These are phyloP conservation scores for Penicillium paneum DNA, from an alignment of 2,329 filamentous ascomycete species.

Conservation along the genomic window DNA sequence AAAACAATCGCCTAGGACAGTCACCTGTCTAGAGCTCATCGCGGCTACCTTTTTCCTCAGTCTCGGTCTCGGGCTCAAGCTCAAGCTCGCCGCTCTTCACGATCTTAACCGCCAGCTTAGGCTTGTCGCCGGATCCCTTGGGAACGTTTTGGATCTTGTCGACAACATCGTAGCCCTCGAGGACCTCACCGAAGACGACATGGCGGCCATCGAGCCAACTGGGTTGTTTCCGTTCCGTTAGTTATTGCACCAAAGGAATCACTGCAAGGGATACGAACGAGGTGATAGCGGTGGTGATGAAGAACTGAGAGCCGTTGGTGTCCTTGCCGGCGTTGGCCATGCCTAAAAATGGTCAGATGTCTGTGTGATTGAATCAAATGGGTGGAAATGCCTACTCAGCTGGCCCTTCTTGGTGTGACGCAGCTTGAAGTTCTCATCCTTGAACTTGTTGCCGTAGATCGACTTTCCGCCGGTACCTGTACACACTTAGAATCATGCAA, in stretches of 20 bases:
- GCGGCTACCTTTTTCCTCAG: conserved; percentile 60
- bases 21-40: conserved; percentile 57
- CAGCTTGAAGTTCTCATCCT: conserved; percentile 69
- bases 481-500: conserved; percentile 9
- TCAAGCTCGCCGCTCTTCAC: conserved; percentile 64
- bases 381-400: conserved; percentile 44
- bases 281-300: conserved; percentile 62
- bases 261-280: conserved; percentile 32
- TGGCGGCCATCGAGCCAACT: conserved; percentile 62
- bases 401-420: conserved; percentile 64
- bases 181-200: conserved; percentile 67
- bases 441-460: conserved; percentile 65
- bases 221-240: conserved; percentile 7
- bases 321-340: conserved; percentile 66
- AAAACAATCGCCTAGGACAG: conserved; percentile 20
- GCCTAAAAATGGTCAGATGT: conserved; percentile 38
- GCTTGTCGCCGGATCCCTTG: conserved; percentile 58
- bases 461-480: conserved; percentile 63
- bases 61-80: conserved; percentile 42
- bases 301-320: conserved; percentile 66
- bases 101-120: conserved; percentile 59
- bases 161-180: conserved; percentile 65
- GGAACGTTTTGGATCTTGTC: conserved; percentile 62
- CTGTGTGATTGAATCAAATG: not conserved
- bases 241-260: not conserved